Evolutionary conservation across 768 basidiomycete genomes (phyloP), one percentile per base, ranked within the genome.

Genomic region (Panaeolus papilionaceus): DNA sequence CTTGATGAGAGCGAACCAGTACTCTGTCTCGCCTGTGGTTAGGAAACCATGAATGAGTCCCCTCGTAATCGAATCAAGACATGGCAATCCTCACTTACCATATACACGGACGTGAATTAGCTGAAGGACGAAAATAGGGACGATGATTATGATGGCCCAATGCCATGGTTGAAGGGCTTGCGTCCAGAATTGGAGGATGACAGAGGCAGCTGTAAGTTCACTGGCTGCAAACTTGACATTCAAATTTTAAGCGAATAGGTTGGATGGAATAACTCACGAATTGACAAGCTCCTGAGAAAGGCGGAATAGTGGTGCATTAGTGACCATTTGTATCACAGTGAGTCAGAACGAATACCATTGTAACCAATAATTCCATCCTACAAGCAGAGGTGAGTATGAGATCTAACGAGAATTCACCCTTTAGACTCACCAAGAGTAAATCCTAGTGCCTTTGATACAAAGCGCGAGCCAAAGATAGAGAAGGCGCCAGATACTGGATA

Each of bases 1-100:
- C 76, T 91, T 91, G 72, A 91, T 82, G 71, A 86, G 81, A 8
- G 89, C 86, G 64, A 86, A 82, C 88, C 88, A 89, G 76, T 87
- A 88, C 70, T 86, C 87, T 0, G 85, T 84, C 80, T 89, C 88
- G 54, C 86, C 87, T 86, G 64, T 1, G 62, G 16, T 18, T n/a
- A 16, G 38, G 10, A 12, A 12, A 18, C 2, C 18, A 6, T 2
- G 5, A 18, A 16, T 44, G 14, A 40, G 51, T 38, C 64, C 2
- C 33, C 33, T 33, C 2, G 33, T 14, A 49, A 38, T 61, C 51
- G 7, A 20, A n/a, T 61, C 14, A 28, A n/a, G 14, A n/a, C 3
- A 26, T 2, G 18, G 42, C 1, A 23, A 28, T 4, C 14, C 9
- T 4, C 16, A 62, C 79, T 64, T 58, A 85, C 86, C 86, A 66